Base-by-base conservation (phyloP, 257 asterid genomes). In the Solanum chilense region DNA sequence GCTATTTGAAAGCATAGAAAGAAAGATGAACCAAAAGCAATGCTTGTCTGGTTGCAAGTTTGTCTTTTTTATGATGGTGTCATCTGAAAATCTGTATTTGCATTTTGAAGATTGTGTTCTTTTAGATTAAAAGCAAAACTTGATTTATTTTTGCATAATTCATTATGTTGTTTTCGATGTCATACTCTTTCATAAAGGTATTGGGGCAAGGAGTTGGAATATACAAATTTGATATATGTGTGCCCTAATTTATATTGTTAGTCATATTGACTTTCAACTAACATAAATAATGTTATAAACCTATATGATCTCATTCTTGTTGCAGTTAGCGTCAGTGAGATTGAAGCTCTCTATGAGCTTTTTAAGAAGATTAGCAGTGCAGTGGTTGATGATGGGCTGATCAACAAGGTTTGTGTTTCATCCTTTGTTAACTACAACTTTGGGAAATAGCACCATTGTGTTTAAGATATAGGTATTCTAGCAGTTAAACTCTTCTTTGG, bases 281-380 rank as follows among this genome's bases (percentile, higher is more conserved):
- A 9, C 9, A 4, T 44, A 78, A 25, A 45, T 78, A 15, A 7
- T 10, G 66, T 45, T 45, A 39, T 78, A 18, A 45, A 47, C 29
- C 20, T 80, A 20, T 80, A 29, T 29, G 29, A 10, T 80, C 42
- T 80, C 15, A 27, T 80, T 80, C 84, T 45, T 80, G 18, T 49
- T 90, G 93, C 97, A 95, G 98, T 96, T 88, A 92, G 96, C 85
- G 98, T 96, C 82, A 96, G 96, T 73, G 98, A 96, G 90, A 91
- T 96, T 80, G 98, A 96, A 91, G 99, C 99, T 15, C 89, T 96
- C 87, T 94, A 96, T 83, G 98, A 94, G 86, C 91, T 96, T 85
- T 96, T 92, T 86, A 93, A 94, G 92, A 94, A 94, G 95, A 93
- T 96, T 86, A 94, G 98, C 91, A 91, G 99, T 85, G 96, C 96